Evolutionary conservation across 805 yeast species (phyloP).

Genomic region (Maudiozyma bulderi): DNA sequence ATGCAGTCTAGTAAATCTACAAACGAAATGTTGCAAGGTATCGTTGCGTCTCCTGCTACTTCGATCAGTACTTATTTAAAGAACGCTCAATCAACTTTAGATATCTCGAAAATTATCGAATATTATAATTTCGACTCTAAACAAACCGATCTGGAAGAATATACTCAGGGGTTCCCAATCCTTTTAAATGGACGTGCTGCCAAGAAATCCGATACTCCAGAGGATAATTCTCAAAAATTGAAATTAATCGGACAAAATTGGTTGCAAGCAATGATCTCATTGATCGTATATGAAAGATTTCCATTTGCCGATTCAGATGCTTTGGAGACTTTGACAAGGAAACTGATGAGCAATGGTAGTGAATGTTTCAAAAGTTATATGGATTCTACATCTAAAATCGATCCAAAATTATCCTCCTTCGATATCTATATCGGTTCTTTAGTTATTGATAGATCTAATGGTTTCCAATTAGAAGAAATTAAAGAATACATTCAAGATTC

Average conservation of each 20-base stretch:
- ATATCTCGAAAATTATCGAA: neutral
- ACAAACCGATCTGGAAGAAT: neutral
- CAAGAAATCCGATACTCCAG: neutral
- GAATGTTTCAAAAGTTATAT: neutral
- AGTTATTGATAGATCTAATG: neutral
- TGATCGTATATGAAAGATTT: neutral
- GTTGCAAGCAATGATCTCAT: neutral
- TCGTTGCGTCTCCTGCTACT: neutral
- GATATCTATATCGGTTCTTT: neutral
- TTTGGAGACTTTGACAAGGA: neutral
- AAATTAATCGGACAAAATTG: neutral
- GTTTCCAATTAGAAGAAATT: neutral
- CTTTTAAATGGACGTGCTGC: neutral
- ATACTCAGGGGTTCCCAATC: neutral
- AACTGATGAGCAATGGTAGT: neutral
- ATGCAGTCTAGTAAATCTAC: neutral
- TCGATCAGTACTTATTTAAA: neutral
- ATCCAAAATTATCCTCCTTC: neutral
- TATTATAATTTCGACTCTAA: neutral
- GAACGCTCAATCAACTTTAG: neutral
- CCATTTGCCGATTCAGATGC: neutral
- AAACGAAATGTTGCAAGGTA: neutral
- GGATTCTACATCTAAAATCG: neutral
- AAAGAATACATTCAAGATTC: neutral
- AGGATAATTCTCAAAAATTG: neutral